phyloP scores from a whole-genome alignment of 257 asterid species.

The Scutellaria barbata region DNA sequence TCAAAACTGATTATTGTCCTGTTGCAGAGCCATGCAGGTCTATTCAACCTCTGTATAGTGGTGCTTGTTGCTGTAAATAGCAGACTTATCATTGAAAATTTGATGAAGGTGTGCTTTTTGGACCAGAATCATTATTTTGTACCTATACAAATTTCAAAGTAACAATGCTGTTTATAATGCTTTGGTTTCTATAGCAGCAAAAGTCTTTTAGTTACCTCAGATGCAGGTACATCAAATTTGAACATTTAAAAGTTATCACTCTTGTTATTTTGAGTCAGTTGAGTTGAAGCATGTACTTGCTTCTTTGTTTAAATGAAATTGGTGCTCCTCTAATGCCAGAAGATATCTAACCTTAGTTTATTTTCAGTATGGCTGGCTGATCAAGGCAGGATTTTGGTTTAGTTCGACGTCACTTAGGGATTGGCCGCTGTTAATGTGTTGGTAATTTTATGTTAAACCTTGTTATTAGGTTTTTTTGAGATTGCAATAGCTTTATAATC shows the following conservation, averaged over 20 bases:
- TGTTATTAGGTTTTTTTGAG: slow-evolving; percentile 8
- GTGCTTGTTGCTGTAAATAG: slow-evolving; percentile 98
- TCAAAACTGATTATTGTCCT: slow-evolving; percentile 42
- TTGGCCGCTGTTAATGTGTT: slow-evolving; percentile 97
- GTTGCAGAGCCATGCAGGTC: slow-evolving; percentile 98
- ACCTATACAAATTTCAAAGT: slow-evolving; percentile 7
- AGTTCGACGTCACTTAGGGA: slow-evolving; percentile 82
- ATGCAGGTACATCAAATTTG: slow-evolving; percentile 19
- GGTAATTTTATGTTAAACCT: slow-evolving; percentile 54
- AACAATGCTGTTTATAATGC: slow-evolving; percentile 10
- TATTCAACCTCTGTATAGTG: slow-evolving; percentile 96
- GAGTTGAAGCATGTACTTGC: slow-evolving; percentile 18
- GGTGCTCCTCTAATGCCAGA: slow-evolving; percentile 23
- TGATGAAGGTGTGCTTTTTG: slow-evolving; percentile 80
- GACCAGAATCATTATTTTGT: background rate
- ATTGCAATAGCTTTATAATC: slow-evolving; percentile 1
- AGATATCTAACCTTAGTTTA: slow-evolving; percentile 33
- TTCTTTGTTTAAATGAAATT: background rate
- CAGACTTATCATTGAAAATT: slow-evolving; percentile 94
- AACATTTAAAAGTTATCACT: background rate
- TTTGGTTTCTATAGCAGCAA: slow-evolving; percentile 20
- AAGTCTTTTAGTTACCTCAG: background rate
- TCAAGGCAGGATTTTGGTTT: slow-evolving; percentile 87
- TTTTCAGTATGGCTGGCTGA: slow-evolving; percentile 95
- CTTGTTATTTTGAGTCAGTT: slow-evolving; percentile 13